Evolutionary conservation across 441 rosid genomes (phyloP).

Genomic region (Erysimum pusillum): DNA sequence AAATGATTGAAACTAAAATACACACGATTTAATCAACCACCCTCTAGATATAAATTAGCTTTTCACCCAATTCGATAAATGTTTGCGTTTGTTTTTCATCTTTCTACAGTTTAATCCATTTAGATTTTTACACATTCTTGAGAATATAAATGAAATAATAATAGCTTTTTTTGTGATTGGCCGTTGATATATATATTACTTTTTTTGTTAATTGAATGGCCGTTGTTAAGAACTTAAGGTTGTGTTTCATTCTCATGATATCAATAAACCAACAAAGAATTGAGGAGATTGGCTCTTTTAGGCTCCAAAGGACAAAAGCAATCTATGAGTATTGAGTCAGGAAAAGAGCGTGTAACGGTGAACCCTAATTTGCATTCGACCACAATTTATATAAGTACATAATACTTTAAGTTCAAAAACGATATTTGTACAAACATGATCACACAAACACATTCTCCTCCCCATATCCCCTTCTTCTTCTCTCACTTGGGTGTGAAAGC

Average conservation of each 20-base stretch:
- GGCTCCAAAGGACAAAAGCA: background rate
- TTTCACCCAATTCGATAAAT: too few relatives aligned
- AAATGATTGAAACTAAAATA: too few relatives aligned
- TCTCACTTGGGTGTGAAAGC: conserved; percentile 86
- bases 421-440: conserved; percentile 51
- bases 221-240: conserved; percentile 1
- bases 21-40: too few relatives aligned
- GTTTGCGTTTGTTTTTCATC: too few relatives aligned
- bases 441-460: conserved; percentile 38
- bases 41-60: too few relatives aligned
- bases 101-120: background rate
- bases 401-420: conserved; percentile 40
- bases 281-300: background rate
- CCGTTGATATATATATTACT: background rate
- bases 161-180: background rate
- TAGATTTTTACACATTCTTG: background rate
- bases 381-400: conserved; percentile 41
- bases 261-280: background rate
- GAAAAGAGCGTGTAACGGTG: conserved; percentile 23
- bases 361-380: conserved; percentile 46
- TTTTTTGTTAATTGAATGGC: background rate
- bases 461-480: conserved; percentile 3
- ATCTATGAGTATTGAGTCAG: conserved; percentile 25
- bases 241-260: background rate
- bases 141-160: background rate